These are phyloP conservation scores for Symbiodinium natans DNA, from an alignment of 73 alveolate genomes.

Conservation along the genomic window DNA sequence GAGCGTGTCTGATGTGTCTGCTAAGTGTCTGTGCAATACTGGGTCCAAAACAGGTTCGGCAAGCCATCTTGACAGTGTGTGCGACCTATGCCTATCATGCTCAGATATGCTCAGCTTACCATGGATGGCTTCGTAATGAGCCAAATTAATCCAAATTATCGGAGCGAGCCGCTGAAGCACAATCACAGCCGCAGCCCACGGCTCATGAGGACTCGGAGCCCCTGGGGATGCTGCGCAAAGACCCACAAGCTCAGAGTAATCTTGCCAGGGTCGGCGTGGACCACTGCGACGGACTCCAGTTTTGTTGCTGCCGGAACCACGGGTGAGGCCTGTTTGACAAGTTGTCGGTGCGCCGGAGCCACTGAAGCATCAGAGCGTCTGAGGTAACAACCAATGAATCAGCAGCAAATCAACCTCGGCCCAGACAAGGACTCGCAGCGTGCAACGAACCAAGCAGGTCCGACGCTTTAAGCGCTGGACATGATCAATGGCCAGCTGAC, in stretches of 20 bases:
- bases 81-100: too few species aligned
- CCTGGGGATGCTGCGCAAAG: neutral
- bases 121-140: too few species aligned
- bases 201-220: neutral
- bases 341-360: too few species aligned
- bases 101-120: too few species aligned
- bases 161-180: neutral
- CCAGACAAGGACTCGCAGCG: neutral
- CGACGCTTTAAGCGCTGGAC: neutral
- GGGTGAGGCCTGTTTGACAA: constrained; percentile 20
- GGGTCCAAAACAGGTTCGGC: too few species aligned
- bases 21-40: too few species aligned
- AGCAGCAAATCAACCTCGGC: constrained; percentile 30
- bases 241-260: too few species aligned
- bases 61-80: too few species aligned
- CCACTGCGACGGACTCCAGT: constrained; percentile 61
- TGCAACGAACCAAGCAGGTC: too few species aligned
- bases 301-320: constrained; percentile 30
- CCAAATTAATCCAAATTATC: too few species aligned
- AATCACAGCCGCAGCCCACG: neutral
- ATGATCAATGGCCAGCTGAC: neutral
- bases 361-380: neutral
- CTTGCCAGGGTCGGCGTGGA: neutral
- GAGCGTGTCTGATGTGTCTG: too few species aligned
- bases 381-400: constrained; percentile 57